Base-by-base conservation (phyloP, 2,329 filamentous ascomycete species). In the Fusarium nygamai region DNA sequence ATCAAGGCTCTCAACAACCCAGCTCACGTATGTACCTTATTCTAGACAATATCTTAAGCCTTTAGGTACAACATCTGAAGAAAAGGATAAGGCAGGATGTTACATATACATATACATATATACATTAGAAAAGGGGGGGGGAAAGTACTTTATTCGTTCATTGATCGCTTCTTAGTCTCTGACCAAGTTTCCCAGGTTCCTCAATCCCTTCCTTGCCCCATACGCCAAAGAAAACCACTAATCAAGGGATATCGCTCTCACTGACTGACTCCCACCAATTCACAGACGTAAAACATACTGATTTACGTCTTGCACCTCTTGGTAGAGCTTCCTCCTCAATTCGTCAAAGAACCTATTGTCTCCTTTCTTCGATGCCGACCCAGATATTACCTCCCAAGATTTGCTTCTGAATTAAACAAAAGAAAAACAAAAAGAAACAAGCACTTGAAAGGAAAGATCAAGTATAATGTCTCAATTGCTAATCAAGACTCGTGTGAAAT, bases 211-310 rank as follows among this genome's bases (percentile, higher is more conserved):
- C 46, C 66, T 60, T 39, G 50, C 57, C n/a, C 69, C 73, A 67
- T 51, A 58, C 72, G 72, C 72, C 72, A 66, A 73, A 60, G 54
- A 75, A 71, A 71, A 44, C 27, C 58, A 65, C 50, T 48, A 68
- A 58, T 43, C 54, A 64, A 63, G 67, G 67, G 71, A 74, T 74
- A 72, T 74, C 63, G 61, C 54, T 69, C 62, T 72, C 66, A 36
- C 34, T 19, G 34, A 43, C 54, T 60, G 48, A 61, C 54, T 69
- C 58, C 68, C 70, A 56, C 54, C n/a, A 34, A 20, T 51, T 60
- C 58, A 41, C 50, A 38, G 47, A 67, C 36, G 59, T 59, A n/a
- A 59, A 51, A 46, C 36, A 64, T 33, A 54, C 39, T n/a, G 31
- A 59, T 46, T 46, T 14, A 44, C 44, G 41, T 31, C 61, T 46